These are phyloP conservation scores for Grifola frondosa DNA, from an alignment of 1,284 basidiomycete genomes.

Conservation along the genomic window DNA sequence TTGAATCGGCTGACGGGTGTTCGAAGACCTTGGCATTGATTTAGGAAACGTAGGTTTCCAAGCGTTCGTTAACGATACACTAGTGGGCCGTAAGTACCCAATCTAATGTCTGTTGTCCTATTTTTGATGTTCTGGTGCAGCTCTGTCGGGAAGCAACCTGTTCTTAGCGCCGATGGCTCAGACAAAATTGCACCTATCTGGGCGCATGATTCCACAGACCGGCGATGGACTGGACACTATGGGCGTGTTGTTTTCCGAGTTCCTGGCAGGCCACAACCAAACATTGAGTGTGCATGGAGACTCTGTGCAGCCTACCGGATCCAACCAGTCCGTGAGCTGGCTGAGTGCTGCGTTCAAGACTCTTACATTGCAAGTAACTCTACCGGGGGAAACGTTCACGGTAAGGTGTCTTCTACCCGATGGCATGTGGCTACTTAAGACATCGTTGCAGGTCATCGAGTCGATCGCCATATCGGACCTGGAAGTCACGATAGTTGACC, in stretches of 20 bases:
- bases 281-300: conserved; percentile 62
- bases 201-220: conserved; percentile 62
- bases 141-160: conserved; percentile 50
- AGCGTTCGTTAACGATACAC: conserved; percentile 52
- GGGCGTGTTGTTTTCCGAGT: conserved; percentile 68
- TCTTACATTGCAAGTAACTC: conserved; percentile 57
- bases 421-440: not conserved
- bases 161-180: conserved; percentile 52
- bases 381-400: conserved; percentile 64
- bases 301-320: conserved; percentile 58
- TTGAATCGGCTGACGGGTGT: not conserved
- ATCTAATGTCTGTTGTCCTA: not conserved
- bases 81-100: conserved; percentile 51
- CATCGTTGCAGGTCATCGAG: conserved; percentile 54
- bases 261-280: conserved; percentile 64
- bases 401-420: conserved; percentile 36
- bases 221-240: conserved; percentile 54
- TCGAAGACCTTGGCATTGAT: conserved; percentile 67
- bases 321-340: conserved; percentile 56
- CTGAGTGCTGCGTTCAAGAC: conserved; percentile 71
- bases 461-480: conserved; percentile 66
- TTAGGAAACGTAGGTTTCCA: conserved; percentile 70
- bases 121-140: conserved; percentile 28
- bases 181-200: conserved; percentile 55
- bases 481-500: conserved; percentile 42